Conservation (phyloP, 768 basidiomycete species). For the Dendrothele bispora region DNA sequence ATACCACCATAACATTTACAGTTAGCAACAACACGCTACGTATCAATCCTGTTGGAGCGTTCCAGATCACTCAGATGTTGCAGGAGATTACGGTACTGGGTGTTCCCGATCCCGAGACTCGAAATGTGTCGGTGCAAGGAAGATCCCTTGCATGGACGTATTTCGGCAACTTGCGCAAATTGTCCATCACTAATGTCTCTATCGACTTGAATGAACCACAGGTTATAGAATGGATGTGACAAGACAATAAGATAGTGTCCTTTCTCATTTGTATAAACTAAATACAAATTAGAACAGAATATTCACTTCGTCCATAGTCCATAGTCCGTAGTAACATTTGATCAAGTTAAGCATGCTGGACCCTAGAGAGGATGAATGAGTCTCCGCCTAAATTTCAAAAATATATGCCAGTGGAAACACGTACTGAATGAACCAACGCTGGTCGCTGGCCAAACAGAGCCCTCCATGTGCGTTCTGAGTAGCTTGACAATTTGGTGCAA, state of each 20-base stretch:
- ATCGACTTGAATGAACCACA: conserved; percentile 1
- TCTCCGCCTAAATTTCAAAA: too few species aligned
- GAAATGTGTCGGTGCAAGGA: conserved; percentile 38
- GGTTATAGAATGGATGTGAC: not conserved
- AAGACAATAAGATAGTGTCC: too few species aligned
- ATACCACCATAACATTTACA: conserved; percentile 45
- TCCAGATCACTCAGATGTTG: conserved; percentile 46
- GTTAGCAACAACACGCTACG: conserved; percentile 33
- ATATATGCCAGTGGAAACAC: conserved; percentile 18
- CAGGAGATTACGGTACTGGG: conserved; percentile 60
- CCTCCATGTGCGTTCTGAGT: conserved; percentile 52
- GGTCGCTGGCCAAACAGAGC: conserved; percentile 44
- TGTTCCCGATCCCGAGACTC: conserved; percentile 37
- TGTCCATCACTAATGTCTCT: not conserved
- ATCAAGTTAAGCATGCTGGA: too few species aligned
- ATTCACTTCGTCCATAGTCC: too few species aligned
- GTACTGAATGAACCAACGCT: conserved; percentile 51
- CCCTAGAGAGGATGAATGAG: too few species aligned
- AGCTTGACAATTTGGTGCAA: conserved; percentile 45
- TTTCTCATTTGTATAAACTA: too few species aligned
- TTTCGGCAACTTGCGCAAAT: not conserved
- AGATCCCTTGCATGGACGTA: conserved; percentile 3
- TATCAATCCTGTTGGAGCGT: conserved; percentile 39
- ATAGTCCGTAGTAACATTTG: too few species aligned
- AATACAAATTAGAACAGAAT: too few species aligned